Base-by-base conservation (phyloP, 768 basidiomycete genomes). In the Naganishia vaughanmartiniae region DNA sequence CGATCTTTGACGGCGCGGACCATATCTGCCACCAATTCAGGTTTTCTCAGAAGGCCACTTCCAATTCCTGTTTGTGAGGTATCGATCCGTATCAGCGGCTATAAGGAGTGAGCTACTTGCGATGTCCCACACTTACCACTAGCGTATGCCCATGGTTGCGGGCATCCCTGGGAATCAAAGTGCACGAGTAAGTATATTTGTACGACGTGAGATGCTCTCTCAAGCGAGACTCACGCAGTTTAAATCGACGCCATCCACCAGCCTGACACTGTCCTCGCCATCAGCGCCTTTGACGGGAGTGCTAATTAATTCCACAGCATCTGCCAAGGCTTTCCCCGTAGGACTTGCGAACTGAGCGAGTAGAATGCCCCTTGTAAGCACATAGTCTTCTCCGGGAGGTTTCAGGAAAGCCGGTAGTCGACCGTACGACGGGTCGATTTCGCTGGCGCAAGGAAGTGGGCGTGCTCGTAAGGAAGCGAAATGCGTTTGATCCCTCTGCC, bases 291-390 rank as follows among this genome's bases (percentile, higher is more conserved):
- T 19, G 4, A 33, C 58, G 4, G 82, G 82, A 24, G 75, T 70
- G 36, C 67, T 66, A 30, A 84, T 82, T 11, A 85, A 77, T 73
- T 84, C 83, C 0, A 79, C 80, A 0, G 84, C 83, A 56, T 84
- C 84, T 0, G 84, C 84, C 7, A 85, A 80, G 9, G 80, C 76
- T 11, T 74, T 75, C 0, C 79, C 77, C 54, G 83, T 82, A 24
- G 80, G 82, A 15, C 83, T 83, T 11, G 84, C 84, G 67, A 85
- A 84, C 74, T 85, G 84, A 9, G 83, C 82, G 24, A 85, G 76
- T 21, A 85, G 70, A 5, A 73, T 70, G 0, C 84, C 84, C 31
- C 79, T 73, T 19, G 84, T 80, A 17, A 80, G 75, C 19, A 75
- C 69, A 17, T 69, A 72, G 46, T 76, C 56, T 39, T 69, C 66